A percentile compares a stretch with the other conserved stretches of the same genome.
These are phyloP conservation scores for Cornus controversa DNA, from an alignment of 148 eudicot species.

Conservation along the genomic window DNA sequence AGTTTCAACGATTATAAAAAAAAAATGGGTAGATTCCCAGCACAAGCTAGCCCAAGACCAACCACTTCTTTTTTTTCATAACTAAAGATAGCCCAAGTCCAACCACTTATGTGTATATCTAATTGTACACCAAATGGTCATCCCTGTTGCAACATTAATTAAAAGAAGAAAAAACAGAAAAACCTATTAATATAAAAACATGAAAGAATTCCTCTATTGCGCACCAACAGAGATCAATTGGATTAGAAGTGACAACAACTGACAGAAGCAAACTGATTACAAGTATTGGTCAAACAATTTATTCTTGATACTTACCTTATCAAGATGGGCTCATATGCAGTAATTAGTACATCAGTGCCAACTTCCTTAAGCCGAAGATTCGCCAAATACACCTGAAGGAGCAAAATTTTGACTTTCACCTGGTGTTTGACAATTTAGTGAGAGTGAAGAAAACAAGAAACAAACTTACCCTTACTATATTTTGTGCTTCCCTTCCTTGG, in stretches of 20 bases:
- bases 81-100: not conserved
- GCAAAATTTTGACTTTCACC: slow-evolving; percentile 6
- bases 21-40: too few species aligned
- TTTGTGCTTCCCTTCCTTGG: slow-evolving; percentile 95
- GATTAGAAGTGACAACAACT: not conserved
- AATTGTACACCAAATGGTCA: not conserved
- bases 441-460: not conserved
- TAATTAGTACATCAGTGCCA: slow-evolving; percentile 75
- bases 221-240: not conserved
- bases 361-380: slow-evolving; percentile 90
- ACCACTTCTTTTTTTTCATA: too few species aligned
- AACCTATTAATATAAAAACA: not conserved
- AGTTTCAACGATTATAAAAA: too few species aligned
- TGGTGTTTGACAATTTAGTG: not conserved
- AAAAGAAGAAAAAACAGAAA: too few species aligned
- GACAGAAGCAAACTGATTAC: not conserved
- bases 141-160: too few species aligned
- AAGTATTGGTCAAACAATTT: not conserved
- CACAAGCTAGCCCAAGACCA: not conserved
- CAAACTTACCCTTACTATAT: slow-evolving; percentile 25
- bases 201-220: not conserved
- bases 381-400: slow-evolving; percentile 77
- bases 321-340: slow-evolving; percentile 78
- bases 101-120: not conserved
- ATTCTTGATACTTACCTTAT: slow-evolving; percentile 57